Conservation (phyloP, 2,329 filamentous ascomycete genomes). For the Neoascochyta sp. region DNA sequence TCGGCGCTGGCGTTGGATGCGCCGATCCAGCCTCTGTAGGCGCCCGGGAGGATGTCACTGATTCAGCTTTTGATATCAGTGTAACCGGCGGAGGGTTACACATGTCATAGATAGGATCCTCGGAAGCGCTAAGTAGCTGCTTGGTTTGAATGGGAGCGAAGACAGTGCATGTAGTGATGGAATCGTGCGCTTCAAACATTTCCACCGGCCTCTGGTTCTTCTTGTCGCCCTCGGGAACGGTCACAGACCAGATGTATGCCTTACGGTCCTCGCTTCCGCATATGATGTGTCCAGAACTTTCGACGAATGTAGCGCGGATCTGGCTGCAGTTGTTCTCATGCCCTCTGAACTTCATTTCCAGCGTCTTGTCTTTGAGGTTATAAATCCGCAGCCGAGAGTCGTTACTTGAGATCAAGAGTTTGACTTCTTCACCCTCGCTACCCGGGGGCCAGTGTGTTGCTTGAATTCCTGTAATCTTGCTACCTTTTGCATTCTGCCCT, state of each 20-base stretch:
- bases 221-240: constrained; percentile 57
- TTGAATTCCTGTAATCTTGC: constrained; percentile 94
- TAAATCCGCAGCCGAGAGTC: constrained; percentile 90
- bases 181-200: constrained; percentile 83
- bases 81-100: constrained; percentile 93
- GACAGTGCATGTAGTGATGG: constrained; percentile 83
- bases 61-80: constrained; percentile 70
- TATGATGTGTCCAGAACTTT: constrained; percentile 80
- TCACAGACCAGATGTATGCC: constrained; percentile 85
- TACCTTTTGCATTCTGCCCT: constrained; percentile 91
- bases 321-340: constrained; percentile 88
- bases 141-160: constrained; percentile 78
- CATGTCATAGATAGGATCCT: constrained; percentile 91
- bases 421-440: constrained; percentile 63
- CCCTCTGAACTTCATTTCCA: constrained; percentile 88
- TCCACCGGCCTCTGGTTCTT: constrained; percentile 81
- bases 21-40: constrained; percentile 43
- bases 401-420: constrained; percentile 88
- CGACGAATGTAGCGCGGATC: constrained; percentile 83
- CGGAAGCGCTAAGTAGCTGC: constrained; percentile 72
- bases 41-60: constrained; percentile 49
- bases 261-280: constrained; percentile 90
- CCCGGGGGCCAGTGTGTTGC: constrained; percentile 60
- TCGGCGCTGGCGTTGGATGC: constrained; percentile 31
- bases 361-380: constrained; percentile 74